These are phyloP conservation scores for Neofusicoccum ribis DNA, from an alignment of 2,329 filamentous ascomycete species.

Conservation along the genomic window DNA sequence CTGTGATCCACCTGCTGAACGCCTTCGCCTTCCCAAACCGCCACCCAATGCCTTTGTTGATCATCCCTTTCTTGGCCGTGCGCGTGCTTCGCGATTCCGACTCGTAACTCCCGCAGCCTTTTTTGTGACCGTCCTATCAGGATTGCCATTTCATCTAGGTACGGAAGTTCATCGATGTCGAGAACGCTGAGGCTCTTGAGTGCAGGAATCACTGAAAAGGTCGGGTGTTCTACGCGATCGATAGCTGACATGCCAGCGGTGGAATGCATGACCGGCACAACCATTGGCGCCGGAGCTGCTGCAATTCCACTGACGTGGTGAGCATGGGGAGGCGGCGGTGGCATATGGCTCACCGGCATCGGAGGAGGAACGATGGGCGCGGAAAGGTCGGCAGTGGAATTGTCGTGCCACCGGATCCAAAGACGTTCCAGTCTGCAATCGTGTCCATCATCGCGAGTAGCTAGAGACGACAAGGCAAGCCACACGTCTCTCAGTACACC, in stretches of 20 bases:
- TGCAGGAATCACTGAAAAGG: slow-evolving; percentile 74
- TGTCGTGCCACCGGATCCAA: slow-evolving; percentile 84
- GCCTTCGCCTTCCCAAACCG: slow-evolving; percentile 63
- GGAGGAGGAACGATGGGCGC: slow-evolving; percentile 38
- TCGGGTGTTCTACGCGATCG: slow-evolving; percentile 71
- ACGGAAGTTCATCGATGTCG: slow-evolving; percentile 79
- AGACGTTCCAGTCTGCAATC: slow-evolving; percentile 70
- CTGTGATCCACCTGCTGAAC: slow-evolving; percentile 65
- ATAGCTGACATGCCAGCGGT: slow-evolving; percentile 31
- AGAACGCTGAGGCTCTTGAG: slow-evolving; percentile 74
- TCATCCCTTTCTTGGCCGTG: slow-evolving; percentile 50
- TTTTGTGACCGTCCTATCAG: slow-evolving; percentile 70
- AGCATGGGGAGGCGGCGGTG: slow-evolving; percentile 21
- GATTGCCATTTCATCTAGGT: slow-evolving; percentile 79
- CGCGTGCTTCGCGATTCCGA: slow-evolving; percentile 62
- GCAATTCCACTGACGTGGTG: slow-evolving; percentile 37
- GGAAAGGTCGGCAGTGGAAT: slow-evolving; percentile 52
- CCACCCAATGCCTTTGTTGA: slow-evolving; percentile 56
- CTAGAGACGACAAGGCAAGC: slow-evolving; percentile 72
- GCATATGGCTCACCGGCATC: slow-evolving; percentile 26
- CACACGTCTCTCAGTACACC: slow-evolving; percentile 80
- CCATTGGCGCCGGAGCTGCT: slow-evolving; percentile 33
- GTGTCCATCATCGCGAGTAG: slow-evolving; percentile 59
- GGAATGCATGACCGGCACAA: slow-evolving; percentile 32
- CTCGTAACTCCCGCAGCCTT: slow-evolving; percentile 67